Evolutionary conservation across 768 basidiomycete genomes (phyloP).

Genomic region (Russula lepida): DNA sequence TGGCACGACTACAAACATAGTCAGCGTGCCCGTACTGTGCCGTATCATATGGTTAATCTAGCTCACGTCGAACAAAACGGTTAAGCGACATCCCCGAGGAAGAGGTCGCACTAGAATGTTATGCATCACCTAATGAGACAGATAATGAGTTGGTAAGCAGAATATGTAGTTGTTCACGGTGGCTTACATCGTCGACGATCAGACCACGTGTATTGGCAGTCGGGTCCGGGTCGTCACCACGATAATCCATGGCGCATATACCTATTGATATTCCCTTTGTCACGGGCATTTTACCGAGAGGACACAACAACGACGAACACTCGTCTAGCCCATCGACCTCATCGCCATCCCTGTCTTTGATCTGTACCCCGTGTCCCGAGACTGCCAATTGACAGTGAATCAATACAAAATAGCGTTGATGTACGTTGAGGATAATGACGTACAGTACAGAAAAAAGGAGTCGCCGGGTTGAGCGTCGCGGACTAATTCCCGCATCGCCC

Average conservation of each 20-base stretch:
- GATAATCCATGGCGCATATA: background rate
- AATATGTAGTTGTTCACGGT: background rate
- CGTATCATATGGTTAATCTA: background rate
- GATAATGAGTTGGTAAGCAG: background rate
- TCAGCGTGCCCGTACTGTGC: background rate
- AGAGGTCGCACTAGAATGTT: background rate
- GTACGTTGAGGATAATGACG: background rate
- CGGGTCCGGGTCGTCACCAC: background rate
- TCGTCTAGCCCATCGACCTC: background rate
- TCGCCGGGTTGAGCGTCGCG: background rate
- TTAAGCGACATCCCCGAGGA: background rate
- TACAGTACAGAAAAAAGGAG: slow-evolving; percentile 2
- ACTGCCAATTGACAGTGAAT: background rate
- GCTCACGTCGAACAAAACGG: slow-evolving; percentile 3
- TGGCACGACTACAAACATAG: background rate
- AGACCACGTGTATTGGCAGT: background rate
- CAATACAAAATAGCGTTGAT: background rate
- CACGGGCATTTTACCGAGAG: background rate
- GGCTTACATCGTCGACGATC: slow-evolving; percentile 4
- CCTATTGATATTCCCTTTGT: background rate
- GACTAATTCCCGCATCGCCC: background rate
- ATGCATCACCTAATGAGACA: background rate
- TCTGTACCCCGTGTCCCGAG: background rate
- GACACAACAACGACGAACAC: background rate
- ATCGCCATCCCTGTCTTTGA: background rate